phyloP scores from a whole-genome alignment of 495 filamentous ascomycete genomes.

The Talaromyces borbonicus region DNA sequence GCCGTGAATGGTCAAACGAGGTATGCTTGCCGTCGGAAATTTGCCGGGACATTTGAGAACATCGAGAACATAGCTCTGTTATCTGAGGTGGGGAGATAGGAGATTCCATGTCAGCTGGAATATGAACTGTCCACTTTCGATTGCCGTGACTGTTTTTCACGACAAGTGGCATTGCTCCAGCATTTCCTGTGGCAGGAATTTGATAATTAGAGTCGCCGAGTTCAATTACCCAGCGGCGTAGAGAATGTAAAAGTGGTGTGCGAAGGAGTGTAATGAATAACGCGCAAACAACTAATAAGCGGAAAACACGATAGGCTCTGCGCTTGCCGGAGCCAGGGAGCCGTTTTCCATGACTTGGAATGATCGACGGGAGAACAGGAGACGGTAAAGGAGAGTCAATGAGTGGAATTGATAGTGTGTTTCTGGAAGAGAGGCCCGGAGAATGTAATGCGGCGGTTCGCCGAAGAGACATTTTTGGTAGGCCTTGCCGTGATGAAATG shows the following conservation, averaged over 20 bases:
- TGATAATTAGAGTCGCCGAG: background rate
- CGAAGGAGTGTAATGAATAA: conserved; percentile 11
- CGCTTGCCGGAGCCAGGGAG: conserved; percentile 31
- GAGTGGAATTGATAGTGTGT: conserved; percentile 16
- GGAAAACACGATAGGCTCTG: conserved; percentile 36
- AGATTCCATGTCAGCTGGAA: conserved; percentile 47
- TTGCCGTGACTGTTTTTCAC: conserved; percentile 16
- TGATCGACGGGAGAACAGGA: conserved; percentile 51
- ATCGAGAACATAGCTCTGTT: conserved; percentile 47
- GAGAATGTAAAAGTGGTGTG: conserved; percentile 8
- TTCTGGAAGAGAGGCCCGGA: conserved; percentile 5
- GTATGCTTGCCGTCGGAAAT: conserved; percentile 35
- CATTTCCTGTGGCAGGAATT: background rate
- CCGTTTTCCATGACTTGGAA: conserved; percentile 50
- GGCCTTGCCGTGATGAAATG: conserved; percentile 13
- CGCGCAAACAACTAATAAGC: conserved; percentile 34
- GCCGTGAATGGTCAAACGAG: conserved; percentile 40
- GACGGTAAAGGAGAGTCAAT: conserved; percentile 53
- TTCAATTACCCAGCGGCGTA: no score
- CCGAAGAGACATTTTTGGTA: conserved; percentile 12
- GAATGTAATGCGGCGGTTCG: conserved; percentile 8
- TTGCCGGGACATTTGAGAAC: conserved; percentile 41
- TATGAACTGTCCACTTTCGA: conserved; percentile 59
- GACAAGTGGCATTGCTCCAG: conserved; percentile 2
- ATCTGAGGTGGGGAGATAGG: conserved; percentile 52